phyloP scores from a whole-genome alignment of 2,329 filamentous ascomycete genomes.

The Fusarium xylarioides region DNA sequence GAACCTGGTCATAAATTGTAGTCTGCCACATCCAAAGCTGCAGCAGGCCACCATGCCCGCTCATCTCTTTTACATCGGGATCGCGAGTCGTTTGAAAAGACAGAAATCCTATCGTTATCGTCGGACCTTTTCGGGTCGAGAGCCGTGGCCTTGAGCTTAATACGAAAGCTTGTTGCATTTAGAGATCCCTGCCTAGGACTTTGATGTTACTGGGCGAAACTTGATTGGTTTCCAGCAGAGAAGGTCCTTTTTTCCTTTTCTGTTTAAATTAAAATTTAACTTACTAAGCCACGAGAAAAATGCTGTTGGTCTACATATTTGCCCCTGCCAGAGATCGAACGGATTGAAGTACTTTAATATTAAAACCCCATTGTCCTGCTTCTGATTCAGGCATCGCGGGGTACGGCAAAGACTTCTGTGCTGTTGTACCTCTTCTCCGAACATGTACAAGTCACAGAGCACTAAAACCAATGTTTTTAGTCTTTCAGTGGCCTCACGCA shows the following conservation, averaged over 20 bases:
- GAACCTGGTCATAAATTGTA: too few relatives aligned
- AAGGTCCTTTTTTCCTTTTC: too few relatives aligned
- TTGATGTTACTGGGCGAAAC: neutral
- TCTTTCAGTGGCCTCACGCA: accelerated
- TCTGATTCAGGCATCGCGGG: neutral
- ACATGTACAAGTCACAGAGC: accelerated
- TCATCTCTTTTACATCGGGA: accelerated
- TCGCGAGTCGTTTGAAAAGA: accelerated
- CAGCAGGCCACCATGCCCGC: neutral
- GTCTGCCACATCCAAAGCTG: too few relatives aligned
- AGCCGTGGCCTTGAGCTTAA: neutral
- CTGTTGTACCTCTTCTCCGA: neutral
- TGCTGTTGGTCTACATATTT: too few relatives aligned
- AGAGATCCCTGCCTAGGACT: too few relatives aligned
- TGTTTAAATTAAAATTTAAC: too few relatives aligned
- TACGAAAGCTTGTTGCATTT: neutral
- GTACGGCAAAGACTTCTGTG: neutral
- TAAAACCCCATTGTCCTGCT: accelerated
- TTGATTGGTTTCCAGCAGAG: accelerated
- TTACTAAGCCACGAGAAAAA: too few relatives aligned
- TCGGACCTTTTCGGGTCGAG: too few relatives aligned
- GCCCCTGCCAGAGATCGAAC: too few relatives aligned
- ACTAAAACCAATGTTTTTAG: accelerated
- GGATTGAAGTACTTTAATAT: neutral
- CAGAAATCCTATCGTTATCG: too few relatives aligned